Percentiles rank a stretch among this genome's conserved stretches.
Conservation (phyloP, 768 basidiomycete species). For the Sistotremastrum suecicum region DNA sequence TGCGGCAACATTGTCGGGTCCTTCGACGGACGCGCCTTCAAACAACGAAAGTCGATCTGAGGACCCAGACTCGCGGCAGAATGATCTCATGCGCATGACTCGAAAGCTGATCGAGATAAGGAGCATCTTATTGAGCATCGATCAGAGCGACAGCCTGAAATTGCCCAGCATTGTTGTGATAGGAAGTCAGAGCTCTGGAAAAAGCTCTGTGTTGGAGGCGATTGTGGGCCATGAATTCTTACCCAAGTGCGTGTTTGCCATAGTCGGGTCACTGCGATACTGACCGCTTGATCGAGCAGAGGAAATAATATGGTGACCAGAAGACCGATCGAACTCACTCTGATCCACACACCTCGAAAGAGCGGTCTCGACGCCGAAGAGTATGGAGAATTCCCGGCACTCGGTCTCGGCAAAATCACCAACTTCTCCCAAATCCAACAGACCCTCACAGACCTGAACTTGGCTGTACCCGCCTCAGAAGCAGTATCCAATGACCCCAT, state of each 20-base stretch:
- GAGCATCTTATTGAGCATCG: slow-evolving; percentile 87
- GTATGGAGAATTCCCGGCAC: slow-evolving; percentile 88
- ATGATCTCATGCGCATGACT: slow-evolving; percentile 88
- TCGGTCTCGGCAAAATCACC: slow-evolving; percentile 80
- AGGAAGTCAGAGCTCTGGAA: slow-evolving; percentile 96
- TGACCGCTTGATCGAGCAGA: slow-evolving; percentile 25
- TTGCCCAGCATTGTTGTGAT: slow-evolving; percentile 97
- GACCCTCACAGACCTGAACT: slow-evolving; percentile 87
- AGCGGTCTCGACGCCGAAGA: slow-evolving; percentile 47
- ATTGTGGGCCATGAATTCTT: slow-evolving; percentile 97
- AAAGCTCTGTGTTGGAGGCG: slow-evolving; percentile 93
- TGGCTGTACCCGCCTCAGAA: slow-evolving; percentile 79
- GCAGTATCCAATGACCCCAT: slow-evolving; percentile 93
- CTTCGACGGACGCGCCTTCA: slow-evolving; percentile 33
- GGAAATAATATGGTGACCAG: slow-evolving; percentile 99
- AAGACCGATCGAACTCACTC: slow-evolving; percentile 92
- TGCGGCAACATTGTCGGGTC: slow-evolving; percentile 67
- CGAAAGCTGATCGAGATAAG: slow-evolving; percentile 93
- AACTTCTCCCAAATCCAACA: slow-evolving; percentile 88
- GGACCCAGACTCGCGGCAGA: slow-evolving; percentile 37
- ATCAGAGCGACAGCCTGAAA: slow-evolving; percentile 88
- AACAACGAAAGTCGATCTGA: slow-evolving; percentile 21
- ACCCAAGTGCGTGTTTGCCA: slow-evolving; percentile 65
- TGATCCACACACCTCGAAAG: slow-evolving; percentile 73
- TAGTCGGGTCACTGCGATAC: background rate